phyloP scores from a whole-genome alignment of 2,329 filamentous ascomycete species.

The Botryotinia convoluta region DNA sequence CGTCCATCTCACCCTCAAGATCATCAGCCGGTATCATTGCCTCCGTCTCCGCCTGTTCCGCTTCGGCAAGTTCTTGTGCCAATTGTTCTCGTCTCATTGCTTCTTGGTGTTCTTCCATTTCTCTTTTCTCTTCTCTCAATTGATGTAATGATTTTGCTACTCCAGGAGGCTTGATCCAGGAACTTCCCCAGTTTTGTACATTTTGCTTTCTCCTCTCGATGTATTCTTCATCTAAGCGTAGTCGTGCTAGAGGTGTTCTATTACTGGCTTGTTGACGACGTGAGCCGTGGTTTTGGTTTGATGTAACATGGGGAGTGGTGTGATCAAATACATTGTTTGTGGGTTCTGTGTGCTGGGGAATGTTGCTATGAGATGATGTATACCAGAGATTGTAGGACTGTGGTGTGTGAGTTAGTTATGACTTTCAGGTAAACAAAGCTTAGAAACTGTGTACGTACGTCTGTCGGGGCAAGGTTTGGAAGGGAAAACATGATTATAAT shows the following conservation, averaged over 20 bases:
- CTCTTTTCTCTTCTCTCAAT: slow-evolving; percentile 82
- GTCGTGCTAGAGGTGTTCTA: slow-evolving; percentile 62
- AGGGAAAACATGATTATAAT: slow-evolving; percentile 51
- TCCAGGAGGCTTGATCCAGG: slow-evolving; percentile 88
- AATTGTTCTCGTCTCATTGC: slow-evolving; percentile 68
- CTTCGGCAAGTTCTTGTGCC: slow-evolving; percentile 71
- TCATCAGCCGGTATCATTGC: slow-evolving; percentile 40
- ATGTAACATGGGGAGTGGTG: slow-evolving; percentile 16
- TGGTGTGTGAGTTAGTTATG: slow-evolving; percentile 7
- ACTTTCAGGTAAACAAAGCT: slow-evolving; percentile 20
- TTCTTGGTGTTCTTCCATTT: slow-evolving; percentile 81
- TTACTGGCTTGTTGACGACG: slow-evolving; percentile 49
- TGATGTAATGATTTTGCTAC: slow-evolving; percentile 87
- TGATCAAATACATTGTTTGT: slow-evolving; percentile 36
- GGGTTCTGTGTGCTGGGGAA: slow-evolving; percentile 35
- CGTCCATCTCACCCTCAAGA: slow-evolving; percentile 43
- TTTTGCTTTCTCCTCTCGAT: slow-evolving; percentile 75
- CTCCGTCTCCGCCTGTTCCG: slow-evolving; percentile 49
- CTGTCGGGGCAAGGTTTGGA: slow-evolving; percentile 66
- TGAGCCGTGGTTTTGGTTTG: slow-evolving; percentile 31
- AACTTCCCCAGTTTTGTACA: slow-evolving; percentile 81
- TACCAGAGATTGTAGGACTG: slow-evolving; percentile 76
- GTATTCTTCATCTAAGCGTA: slow-evolving; percentile 73
- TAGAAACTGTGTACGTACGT: slow-evolving; percentile 50
- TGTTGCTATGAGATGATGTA: slow-evolving; percentile 50